These are phyloP conservation scores for Macrolepiota dolichaula DNA, from an alignment of 768 basidiomycete species.

Conservation along the genomic window DNA sequence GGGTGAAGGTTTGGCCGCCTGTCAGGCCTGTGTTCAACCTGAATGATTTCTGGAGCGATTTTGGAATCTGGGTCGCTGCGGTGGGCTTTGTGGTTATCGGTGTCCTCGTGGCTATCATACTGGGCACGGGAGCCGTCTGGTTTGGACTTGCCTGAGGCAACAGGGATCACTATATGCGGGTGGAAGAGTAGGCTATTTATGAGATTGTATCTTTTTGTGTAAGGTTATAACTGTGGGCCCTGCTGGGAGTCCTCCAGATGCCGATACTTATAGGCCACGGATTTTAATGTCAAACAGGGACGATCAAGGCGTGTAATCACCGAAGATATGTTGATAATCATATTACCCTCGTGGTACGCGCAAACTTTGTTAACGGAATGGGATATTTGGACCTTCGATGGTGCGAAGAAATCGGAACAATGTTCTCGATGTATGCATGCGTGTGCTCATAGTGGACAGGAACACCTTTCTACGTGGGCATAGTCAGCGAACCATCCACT, in stretches of 20 bases:
- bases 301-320: neutral
- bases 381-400: neutral
- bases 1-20: slow-evolving; percentile 55
- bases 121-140: neutral
- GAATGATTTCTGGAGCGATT: slow-evolving; percentile 68
- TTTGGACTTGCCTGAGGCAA: slow-evolving; percentile 1
- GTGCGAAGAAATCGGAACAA: neutral
- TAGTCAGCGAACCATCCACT: no score
- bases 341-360: neutral
- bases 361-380: neutral
- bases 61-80: slow-evolving; percentile 23
- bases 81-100: slow-evolving; percentile 17
- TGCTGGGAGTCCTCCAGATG: neutral
- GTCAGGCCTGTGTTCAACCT: slow-evolving; percentile 42
- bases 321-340: neutral
- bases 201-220: neutral
- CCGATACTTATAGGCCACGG: neutral
- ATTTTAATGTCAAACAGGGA: neutral
- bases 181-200: neutral
- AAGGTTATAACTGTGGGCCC: neutral
- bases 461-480: no score
- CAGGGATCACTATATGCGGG: neutral
- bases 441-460: no score
- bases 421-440: no score
- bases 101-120: slow-evolving; percentile 12